Evolutionary conservation across 768 basidiomycete genomes (phyloP).

Genomic region (Leccinum boreale): DNA sequence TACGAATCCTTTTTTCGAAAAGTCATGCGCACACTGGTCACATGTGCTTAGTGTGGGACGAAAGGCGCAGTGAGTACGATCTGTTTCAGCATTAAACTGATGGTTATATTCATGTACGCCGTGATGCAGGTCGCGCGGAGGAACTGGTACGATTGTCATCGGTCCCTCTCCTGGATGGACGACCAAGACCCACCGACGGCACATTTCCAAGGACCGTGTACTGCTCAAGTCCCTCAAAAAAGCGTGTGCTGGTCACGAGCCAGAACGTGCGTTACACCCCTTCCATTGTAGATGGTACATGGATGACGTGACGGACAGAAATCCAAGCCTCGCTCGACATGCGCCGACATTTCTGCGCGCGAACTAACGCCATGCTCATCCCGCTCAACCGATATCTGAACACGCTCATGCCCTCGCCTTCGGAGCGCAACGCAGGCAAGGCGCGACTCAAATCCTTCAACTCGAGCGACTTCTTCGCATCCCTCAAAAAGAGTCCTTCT

Average conservation of each 20-base stretch:
- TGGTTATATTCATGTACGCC: background rate
- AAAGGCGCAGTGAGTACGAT: conserved; percentile 38
- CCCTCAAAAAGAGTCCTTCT: too few species aligned
- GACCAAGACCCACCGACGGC: conserved; percentile 74
- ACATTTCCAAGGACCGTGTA: conserved; percentile 79
- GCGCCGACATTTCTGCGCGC: conserved; percentile 77
- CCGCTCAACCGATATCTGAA: conserved; percentile 92
- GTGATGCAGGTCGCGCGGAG: conserved; percentile 4
- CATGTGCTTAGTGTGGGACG: conserved; percentile 73
- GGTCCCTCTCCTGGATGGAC: conserved; percentile 74
- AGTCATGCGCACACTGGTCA: conserved; percentile 80
- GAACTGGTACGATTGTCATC: conserved; percentile 14
- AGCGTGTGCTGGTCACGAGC: conserved; percentile 48
- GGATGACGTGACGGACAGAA: conserved; percentile 36
- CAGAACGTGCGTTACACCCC: conserved; percentile 43
- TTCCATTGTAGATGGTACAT: background rate
- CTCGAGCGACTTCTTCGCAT: too few species aligned
- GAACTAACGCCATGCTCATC: conserved; percentile 82
- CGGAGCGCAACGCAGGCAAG: too few species aligned
- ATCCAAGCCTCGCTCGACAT: conserved; percentile 62
- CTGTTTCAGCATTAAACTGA: background rate
- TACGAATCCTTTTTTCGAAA: conserved; percentile 85
- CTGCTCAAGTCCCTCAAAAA: conserved; percentile 72
- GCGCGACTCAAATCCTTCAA: too few species aligned
- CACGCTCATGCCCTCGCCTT: too few species aligned